Conservation (phyloP, 2,329 filamentous ascomycete species). For the Aurifilum marmelostoma region DNA sequence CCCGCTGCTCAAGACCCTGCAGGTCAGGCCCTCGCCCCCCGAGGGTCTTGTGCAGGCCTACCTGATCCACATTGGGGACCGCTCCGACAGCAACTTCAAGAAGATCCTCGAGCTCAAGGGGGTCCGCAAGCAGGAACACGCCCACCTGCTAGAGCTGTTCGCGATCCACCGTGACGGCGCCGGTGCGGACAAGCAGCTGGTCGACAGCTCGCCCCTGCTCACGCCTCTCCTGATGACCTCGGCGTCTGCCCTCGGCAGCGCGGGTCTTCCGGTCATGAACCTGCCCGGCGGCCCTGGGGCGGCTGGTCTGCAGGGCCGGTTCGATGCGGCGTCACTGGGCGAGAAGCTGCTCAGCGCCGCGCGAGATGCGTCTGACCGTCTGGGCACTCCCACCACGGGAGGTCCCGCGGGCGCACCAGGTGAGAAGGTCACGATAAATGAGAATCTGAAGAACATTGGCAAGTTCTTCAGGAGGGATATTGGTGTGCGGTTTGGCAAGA, state of each 20-base stretch:
- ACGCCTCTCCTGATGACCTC: constrained; percentile 62
- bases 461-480: constrained; percentile 95
- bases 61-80: constrained; percentile 93
- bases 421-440: constrained; percentile 77
- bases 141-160: constrained; percentile 85
- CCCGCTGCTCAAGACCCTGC: constrained; percentile 91
- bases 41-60: constrained; percentile 97
- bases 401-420: constrained; percentile 37
- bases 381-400: constrained; percentile 63
- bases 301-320: constrained; percentile 48
- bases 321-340: constrained; percentile 81
- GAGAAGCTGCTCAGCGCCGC: constrained; percentile 88
- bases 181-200: constrained; percentile 69
- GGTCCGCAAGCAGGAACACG: constrained; percentile 81
- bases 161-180: constrained; percentile 75
- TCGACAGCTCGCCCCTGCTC: constrained; percentile 70
- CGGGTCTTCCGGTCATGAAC: constrained; percentile 40
- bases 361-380: constrained; percentile 77
- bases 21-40: constrained; percentile 87
- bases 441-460: constrained; percentile 92
- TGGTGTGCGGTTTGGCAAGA: constrained; percentile 72
- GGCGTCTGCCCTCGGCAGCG: constrained; percentile 44
- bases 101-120: constrained; percentile 97
- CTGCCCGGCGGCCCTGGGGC: constrained; percentile 42
- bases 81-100: constrained; percentile 90